Base-by-base conservation (phyloP, 2,329 filamentous ascomycete species). In the Colletotrichum shisoi region DNA sequence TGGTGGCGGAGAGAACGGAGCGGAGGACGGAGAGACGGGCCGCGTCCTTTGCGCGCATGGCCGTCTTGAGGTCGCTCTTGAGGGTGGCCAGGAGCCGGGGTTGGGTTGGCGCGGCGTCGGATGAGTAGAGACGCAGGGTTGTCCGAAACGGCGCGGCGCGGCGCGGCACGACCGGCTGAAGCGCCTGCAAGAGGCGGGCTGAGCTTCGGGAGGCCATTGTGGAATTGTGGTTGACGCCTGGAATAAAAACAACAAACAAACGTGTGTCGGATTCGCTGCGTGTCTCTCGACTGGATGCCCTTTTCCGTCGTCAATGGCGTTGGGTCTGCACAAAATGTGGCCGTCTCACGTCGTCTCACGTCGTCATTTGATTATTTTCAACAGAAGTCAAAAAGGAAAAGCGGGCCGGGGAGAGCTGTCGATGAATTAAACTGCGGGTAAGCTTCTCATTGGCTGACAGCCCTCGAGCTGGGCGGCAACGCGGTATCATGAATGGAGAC, bases 1-100 rank as follows among this genome's bases (percentile, higher is more conserved):
- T 88, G 69, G 90, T 87, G 69, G 90, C 85, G 39, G 90, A 83
- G 70, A 94, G 84, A 69, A 94, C 80, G 46, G 83, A 77, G 71
- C 91, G 89, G 56, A 94, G 83, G 44, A 92, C 90, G 45, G 85
- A 80, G 31, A 94, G 85, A 2, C 89, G 87, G 31, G 86, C 80
- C 31, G 82, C 78, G 74, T 91, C 87, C 76, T 89, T 90, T 71
- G 82, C 82, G 66, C 84, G 84, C 88, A 91, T 90, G 56, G 88
- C 87, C 11, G 81, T 77, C 79, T 91, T 91, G 69, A 91, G 81
- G 71, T 91, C 88, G 70, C 76, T 78, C 73, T 86, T 86, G 72
- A 88, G 79, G 77, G 83, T 85, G 61, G 80, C 76, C 49, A 87
- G 76, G 9, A 86, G 76, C 12, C 84, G 81, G 45, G 84, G 83